These are phyloP conservation scores for Sporothrix curviconia DNA, from an alignment of 2,329 filamentous ascomycete species.

Conservation along the genomic window DNA sequence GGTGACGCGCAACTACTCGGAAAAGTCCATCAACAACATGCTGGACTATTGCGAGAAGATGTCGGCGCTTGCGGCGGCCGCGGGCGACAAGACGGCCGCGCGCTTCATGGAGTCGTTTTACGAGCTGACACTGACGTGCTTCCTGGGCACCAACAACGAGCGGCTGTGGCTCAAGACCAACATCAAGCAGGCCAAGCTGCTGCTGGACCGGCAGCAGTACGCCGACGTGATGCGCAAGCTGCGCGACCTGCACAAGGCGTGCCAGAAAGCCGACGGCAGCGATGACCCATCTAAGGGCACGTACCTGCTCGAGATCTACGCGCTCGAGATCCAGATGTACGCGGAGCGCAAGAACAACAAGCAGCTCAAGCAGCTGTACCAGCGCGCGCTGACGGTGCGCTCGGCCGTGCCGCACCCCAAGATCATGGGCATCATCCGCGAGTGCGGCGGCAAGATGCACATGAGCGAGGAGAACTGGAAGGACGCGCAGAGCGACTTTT, in stretches of 20 bases:
- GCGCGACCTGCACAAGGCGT: conserved; percentile 80
- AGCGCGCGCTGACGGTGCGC: conserved; percentile 81
- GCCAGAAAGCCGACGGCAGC: conserved; percentile 76
- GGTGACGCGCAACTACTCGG: conserved; percentile 95
- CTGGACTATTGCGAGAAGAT: conserved; percentile 95
- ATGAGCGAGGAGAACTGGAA: conserved; percentile 99
- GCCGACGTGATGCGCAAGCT: conserved; percentile 72
- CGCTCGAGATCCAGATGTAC: conserved; percentile 97
- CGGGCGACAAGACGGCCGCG: conserved; percentile 54
- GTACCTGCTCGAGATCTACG: conserved; percentile 91
- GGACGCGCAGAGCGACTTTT: conserved; percentile 93
- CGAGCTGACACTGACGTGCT: conserved; percentile 83
- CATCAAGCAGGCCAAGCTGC: conserved; percentile 88
- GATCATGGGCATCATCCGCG: conserved; percentile 97
- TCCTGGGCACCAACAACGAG: conserved; percentile 97
- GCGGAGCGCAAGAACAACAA: conserved; percentile 96
- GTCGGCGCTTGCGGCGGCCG: conserved; percentile 44
- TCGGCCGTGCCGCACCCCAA: conserved; percentile 98
- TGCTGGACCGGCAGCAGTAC: conserved; percentile 89
- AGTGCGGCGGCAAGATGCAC: conserved; percentile 99
- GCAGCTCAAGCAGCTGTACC: conserved; percentile 85
- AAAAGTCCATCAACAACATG: conserved; percentile 99
- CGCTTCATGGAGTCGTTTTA: conserved; percentile 93
- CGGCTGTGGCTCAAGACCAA: conserved; percentile 96
- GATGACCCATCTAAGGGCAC: conserved; percentile 95